Conservation (phyloP, 1,284 basidiomycete species). For the Cutaneotrichosporon sp. region DNA sequence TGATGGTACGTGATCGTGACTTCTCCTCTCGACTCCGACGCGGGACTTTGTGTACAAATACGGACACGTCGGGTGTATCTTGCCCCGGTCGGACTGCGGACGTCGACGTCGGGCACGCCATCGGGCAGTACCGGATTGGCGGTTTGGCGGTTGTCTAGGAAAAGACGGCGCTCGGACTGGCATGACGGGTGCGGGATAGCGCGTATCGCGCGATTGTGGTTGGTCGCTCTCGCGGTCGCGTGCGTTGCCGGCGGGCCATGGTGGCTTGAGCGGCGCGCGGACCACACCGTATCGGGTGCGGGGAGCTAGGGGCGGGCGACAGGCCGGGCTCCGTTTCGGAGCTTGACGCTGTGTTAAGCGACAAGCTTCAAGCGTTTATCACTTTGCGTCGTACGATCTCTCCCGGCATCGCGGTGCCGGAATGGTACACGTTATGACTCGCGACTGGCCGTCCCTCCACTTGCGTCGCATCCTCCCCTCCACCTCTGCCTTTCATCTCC, state of each 20-base stretch:
- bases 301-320: neutral
- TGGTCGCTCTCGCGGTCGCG: neutral
- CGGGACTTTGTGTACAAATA: constrained; percentile 58
- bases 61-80: neutral
- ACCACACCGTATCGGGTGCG: neutral
- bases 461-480: too few species aligned
- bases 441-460: too few species aligned
- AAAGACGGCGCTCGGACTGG: neutral
- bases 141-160: neutral
- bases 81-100: too few species aligned
- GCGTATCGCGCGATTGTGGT: neutral
- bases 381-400: neutral
- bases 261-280: neutral
- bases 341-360: neutral
- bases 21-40: constrained; percentile 53
- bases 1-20: constrained; percentile 73
- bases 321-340: neutral
- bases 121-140: neutral
- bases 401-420: too few species aligned
- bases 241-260: neutral
- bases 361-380: neutral
- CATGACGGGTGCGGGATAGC: neutral
- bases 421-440: too few species aligned
- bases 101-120: neutral
- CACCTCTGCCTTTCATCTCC: too few species aligned